These are phyloP conservation scores for Neostapfia colusana DNA, from an alignment of 176 grass and related monocot genomes.

Conservation along the genomic window DNA sequence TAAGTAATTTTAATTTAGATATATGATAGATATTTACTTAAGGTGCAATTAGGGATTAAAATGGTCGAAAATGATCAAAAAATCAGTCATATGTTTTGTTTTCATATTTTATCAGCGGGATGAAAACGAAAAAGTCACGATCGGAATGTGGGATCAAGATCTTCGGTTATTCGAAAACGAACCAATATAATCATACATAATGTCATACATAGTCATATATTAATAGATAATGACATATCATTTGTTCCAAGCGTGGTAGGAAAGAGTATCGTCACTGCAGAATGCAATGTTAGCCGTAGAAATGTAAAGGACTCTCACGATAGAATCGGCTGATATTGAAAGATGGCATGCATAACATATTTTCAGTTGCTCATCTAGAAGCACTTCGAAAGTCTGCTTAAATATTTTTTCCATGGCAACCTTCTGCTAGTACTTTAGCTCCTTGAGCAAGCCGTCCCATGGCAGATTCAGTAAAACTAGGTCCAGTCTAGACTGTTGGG, in stretches of 20 bases:
- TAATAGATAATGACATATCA: too few species aligned
- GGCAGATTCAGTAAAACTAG: conserved; percentile 79
- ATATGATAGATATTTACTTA: too few species aligned
- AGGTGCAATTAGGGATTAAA: too few species aligned
- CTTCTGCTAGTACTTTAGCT: conserved; percentile 90
- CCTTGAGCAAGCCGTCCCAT: conserved; percentile 93
- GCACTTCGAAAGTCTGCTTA: conserved; percentile 72
- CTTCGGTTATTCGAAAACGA: too few species aligned
- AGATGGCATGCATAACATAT: conserved; percentile 78
- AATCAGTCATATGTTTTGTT: too few species aligned
- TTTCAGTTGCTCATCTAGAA: conserved; percentile 73
- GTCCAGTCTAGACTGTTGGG: conserved; percentile 75
- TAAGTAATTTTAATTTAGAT: too few species aligned
- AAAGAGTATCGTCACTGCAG: conserved; percentile 80
- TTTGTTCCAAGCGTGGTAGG: conserved; percentile 82
- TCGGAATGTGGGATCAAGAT: too few species aligned
- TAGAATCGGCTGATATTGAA: conserved; percentile 87
- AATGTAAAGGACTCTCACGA: conserved; percentile 90
- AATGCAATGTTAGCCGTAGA: conserved; percentile 90
- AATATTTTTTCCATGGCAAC: conserved; percentile 93
- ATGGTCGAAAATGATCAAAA: too few species aligned
- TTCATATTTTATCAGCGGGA: too few species aligned
- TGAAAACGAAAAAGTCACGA: too few species aligned
- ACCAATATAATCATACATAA: too few species aligned
- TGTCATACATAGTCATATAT: too few species aligned